Evolutionary conservation across 306 rosid genomes (phyloP).

Genomic region (Arachis stenosperma): DNA sequence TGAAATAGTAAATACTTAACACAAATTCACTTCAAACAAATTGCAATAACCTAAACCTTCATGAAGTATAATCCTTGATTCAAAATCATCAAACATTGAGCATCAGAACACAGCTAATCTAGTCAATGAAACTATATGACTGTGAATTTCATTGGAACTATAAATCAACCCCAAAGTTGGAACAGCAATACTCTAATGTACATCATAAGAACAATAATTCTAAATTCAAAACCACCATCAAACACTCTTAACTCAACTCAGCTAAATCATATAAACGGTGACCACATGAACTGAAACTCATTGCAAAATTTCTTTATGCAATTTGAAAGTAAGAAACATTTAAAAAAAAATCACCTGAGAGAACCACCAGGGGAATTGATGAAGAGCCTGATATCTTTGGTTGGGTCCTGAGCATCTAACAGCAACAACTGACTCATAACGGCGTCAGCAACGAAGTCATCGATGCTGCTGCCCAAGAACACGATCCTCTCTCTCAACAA

Average conservation of each 20-base stretch:
- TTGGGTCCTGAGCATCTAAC: conserved; percentile 85
- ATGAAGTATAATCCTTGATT: background rate
- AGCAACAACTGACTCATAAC: conserved; percentile 82
- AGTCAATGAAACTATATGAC: background rate
- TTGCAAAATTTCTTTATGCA: background rate
- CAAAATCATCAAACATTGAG: conserved; percentile 9
- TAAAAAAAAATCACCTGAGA: conserved; percentile 64
- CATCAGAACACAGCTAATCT: background rate
- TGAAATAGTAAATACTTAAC: background rate
- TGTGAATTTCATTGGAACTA: background rate
- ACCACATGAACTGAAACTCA: conserved; percentile 23
- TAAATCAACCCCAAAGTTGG: background rate
- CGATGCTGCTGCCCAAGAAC: conserved; percentile 76
- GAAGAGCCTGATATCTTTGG: conserved; percentile 83
- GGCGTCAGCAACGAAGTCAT: conserved; percentile 91
- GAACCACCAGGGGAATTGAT: conserved; percentile 89
- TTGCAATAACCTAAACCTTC: background rate
- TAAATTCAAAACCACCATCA: conserved; percentile 16
- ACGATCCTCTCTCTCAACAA: conserved; percentile 92
- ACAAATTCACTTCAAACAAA: conserved; percentile 20
- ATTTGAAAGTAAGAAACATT: background rate
- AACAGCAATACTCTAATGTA: background rate
- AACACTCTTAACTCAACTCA: background rate
- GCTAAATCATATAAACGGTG: background rate
- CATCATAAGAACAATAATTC: background rate